Percentiles rank a stretch among this genome's conserved stretches.
These are phyloP conservation scores for Colletotrichum acutatum DNA, from an alignment of 2,329 filamentous ascomycete genomes.

Conservation along the genomic window DNA sequence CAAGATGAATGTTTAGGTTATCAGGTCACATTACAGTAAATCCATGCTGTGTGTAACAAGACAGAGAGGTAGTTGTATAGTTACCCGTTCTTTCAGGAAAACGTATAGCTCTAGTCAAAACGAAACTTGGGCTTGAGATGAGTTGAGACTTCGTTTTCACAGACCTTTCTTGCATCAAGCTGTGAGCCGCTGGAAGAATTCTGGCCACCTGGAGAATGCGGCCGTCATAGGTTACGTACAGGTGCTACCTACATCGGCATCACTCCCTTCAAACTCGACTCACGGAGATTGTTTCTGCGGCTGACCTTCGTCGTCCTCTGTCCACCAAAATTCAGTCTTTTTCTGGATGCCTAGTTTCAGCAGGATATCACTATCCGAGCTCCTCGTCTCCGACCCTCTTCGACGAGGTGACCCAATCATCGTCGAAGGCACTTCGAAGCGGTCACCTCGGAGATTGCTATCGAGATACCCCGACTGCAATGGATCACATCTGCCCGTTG, in stretches of 20 bases:
- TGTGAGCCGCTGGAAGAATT: too few relatives aligned
- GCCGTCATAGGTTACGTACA: not conserved
- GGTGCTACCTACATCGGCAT: not conserved
- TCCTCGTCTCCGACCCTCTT: conserved; percentile 8
- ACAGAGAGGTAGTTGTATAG: too few relatives aligned
- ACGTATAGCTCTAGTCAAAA: too few relatives aligned
- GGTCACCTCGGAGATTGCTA: conserved; percentile 30
- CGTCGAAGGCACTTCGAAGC: conserved; percentile 1
- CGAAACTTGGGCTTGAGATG: too few relatives aligned
- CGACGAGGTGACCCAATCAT: conserved; percentile 7
- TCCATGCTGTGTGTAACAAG: too few relatives aligned
- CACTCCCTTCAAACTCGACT: too few relatives aligned
- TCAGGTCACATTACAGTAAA: too few relatives aligned
- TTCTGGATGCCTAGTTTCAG: conserved; percentile 36
- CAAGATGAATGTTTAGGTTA: too few relatives aligned
- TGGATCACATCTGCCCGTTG: conserved; percentile 14
- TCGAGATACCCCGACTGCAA: conserved; percentile 7
- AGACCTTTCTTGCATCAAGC: too few relatives aligned
- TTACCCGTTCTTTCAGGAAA: too few relatives aligned
- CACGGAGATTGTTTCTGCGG: not conserved
- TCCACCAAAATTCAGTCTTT: conserved; percentile 37
- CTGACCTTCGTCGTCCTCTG: conserved; percentile 20
- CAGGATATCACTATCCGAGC: conserved; percentile 36
- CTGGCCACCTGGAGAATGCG: too few relatives aligned
- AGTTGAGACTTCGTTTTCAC: too few relatives aligned